Evolutionary conservation across 345 rosid genomes (phyloP).

Genomic region (Eucalyptus cladocalyx): DNA sequence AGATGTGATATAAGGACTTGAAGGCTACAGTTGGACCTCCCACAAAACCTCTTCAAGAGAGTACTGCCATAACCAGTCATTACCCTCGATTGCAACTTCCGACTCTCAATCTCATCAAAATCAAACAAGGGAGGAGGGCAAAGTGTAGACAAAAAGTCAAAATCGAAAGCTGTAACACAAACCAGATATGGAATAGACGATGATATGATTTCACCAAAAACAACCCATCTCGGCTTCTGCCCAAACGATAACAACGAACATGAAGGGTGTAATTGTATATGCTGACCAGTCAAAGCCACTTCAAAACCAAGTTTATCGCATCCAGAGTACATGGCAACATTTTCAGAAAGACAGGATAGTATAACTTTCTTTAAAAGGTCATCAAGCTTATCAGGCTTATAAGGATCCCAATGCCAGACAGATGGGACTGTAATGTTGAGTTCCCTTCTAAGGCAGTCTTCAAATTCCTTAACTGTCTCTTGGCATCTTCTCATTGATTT

Average conservation of each 20-base stretch:
- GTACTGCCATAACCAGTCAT: conserved; percentile 49
- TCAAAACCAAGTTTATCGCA: conserved; percentile 77
- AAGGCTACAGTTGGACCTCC: conserved; percentile 44
- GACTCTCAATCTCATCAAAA: conserved; percentile 28
- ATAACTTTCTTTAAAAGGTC: conserved; percentile 40
- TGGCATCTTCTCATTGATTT: conserved; percentile 87
- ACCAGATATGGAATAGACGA: conserved; percentile 50
- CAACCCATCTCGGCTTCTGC: conserved; percentile 86
- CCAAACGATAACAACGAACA: conserved; percentile 68
- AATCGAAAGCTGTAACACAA: conserved; percentile 80
- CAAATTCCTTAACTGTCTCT: conserved; percentile 65
- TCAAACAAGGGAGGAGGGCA: conserved; percentile 72
- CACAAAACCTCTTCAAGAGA: conserved; percentile 63
- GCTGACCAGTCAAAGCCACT: conserved; percentile 68
- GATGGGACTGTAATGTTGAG: conserved; percentile 43
- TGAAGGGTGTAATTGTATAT: conserved; percentile 74
- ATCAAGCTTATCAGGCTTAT: conserved; percentile 21
- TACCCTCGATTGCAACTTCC: conserved; percentile 40
- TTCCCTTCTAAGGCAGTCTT: conserved; percentile 53
- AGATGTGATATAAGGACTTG: conserved; percentile 41
- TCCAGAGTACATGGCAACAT: conserved; percentile 84
- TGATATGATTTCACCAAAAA: conserved; percentile 73
- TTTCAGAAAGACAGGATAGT: conserved; percentile 72
- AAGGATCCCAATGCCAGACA: conserved; percentile 65
- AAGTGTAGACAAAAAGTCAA: conserved; percentile 41